Percentiles rank a stretch among this genome's conserved stretches.
These are phyloP conservation scores for Pseudognaphalium luteoalbum DNA, from an alignment of 129 eudicot species.

Conservation along the genomic window DNA sequence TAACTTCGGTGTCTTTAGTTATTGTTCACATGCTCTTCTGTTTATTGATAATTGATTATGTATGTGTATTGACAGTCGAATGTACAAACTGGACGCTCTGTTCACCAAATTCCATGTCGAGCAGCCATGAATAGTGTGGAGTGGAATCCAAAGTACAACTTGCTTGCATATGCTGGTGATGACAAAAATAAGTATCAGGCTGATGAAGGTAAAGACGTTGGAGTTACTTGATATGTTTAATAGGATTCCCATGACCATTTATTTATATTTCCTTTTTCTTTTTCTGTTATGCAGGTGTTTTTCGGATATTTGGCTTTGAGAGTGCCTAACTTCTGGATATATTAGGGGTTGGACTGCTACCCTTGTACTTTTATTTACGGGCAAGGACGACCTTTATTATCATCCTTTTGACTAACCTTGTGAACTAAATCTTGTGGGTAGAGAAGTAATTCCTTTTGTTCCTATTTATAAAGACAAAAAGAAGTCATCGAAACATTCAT, in stretches of 20 bases:
- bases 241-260: not conserved
- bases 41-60: not conserved
- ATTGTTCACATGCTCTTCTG: not conserved
- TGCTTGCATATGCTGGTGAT: slow-evolving; percentile 98
- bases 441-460: not conserved
- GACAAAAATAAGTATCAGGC: slow-evolving; percentile 96
- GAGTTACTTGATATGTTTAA: not conserved
- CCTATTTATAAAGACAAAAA: not conserved
- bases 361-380: slow-evolving; percentile 13
- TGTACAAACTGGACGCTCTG: slow-evolving; percentile 85
- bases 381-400: not conserved
- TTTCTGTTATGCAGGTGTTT: slow-evolving; percentile 60
- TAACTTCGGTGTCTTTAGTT: not conserved
- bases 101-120: slow-evolving; percentile 94
- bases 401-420: not conserved
- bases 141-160: slow-evolving; percentile 94
- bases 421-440: not conserved
- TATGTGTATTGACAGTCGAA: slow-evolving; percentile 51
- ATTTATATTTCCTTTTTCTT: not conserved
- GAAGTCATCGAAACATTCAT: too few relatives aligned
- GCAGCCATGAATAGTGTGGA: slow-evolving; percentile 99
- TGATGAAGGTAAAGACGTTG: slow-evolving; percentile 73
- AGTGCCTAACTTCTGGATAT: slow-evolving; percentile 41
- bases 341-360: too few relatives aligned
- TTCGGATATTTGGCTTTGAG: slow-evolving; percentile 87